Percentiles rank a stretch among this genome's conserved stretches.
Conservation (phyloP, 192 early-diverging fungal genomes). For the Coemansia aciculifera region DNA sequence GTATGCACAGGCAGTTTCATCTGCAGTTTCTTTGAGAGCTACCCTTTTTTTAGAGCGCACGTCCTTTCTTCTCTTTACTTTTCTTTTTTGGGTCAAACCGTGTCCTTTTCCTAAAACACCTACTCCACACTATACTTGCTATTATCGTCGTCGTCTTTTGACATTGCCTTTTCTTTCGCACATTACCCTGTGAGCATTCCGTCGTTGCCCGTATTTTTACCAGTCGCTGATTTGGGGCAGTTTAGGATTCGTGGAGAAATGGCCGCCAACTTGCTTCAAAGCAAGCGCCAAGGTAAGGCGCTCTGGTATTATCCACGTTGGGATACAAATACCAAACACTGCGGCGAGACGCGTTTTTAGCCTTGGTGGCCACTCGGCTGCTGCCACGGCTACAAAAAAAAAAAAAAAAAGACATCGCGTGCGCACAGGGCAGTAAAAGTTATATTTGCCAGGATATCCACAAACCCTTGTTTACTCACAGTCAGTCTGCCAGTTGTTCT, state of each 20-base stretch:
- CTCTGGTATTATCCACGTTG: no score
- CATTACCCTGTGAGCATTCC: not conserved
- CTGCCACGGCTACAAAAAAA: not conserved
- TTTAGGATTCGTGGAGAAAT: conserved; percentile 21
- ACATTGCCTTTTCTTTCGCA: not conserved
- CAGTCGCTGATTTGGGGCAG: conserved; percentile 1
- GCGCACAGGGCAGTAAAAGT: not conserved
- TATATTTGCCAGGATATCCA: not conserved
- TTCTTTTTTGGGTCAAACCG: not conserved
- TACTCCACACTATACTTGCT: not conserved
- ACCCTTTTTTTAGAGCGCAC: not conserved
- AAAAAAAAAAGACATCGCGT: not conserved
- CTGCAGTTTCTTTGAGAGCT: not conserved
- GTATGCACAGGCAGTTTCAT: no score
- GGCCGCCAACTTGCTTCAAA: conserved; percentile 34
- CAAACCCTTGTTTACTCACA: conserved; percentile 9
- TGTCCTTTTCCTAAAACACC: not conserved
- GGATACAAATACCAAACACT: not conserved
- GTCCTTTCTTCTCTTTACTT: not conserved
- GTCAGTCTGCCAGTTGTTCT: not conserved
- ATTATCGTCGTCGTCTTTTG: not conserved
- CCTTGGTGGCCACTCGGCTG: not conserved
- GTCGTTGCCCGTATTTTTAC: not conserved
- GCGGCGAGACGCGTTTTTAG: not conserved
- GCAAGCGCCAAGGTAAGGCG: conserved; percentile 47